Base-by-base conservation (phyloP, 2,329 filamentous ascomycete genomes). In the Penicillium verrucosum region DNA sequence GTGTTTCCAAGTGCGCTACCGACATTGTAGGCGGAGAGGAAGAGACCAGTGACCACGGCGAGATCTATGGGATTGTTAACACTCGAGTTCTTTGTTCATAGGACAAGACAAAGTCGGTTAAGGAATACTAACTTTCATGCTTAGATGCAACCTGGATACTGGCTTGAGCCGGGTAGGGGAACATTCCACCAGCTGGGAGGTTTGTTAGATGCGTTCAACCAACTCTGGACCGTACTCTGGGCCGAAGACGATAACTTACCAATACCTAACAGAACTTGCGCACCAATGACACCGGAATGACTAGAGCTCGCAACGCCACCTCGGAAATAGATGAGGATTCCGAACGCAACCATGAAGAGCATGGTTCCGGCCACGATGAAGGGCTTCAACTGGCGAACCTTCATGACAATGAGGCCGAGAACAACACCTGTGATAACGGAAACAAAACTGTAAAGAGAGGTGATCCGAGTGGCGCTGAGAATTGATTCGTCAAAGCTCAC, bases 331-430 rank as follows among this genome's bases (percentile, higher is more conserved):
- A 88, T 87, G 18, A 88, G 75, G 1, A 88, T 77, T 10, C 85
- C 85, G 60, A 87, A 88, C 0, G 85, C 84, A n/a, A 85, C 82
- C 65, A 85, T 76, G 74, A 85, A 88, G 2, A 88, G 75, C 9
- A 75, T 71, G 1, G 84, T 86, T 34, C 85, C 86, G 29, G 73
- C 72, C 38, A 88, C 70, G 65, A 88, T 86, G 69, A 88, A 85
- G n/a, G 77, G 68, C 66, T 88, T 88, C 66, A 87, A 79, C 25
- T 81, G 82, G 51, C 83, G 81, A 25, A 85, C 77, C 53, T 77
- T 78, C 73, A 78, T 81, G 38, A 88, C 80, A 32, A 87, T 69
- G 12, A 85, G 65, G 5, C 85, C 85, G 16, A 85, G 75, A 44
- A 83, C 64, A 43, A 80, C 76, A 29, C 85, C 85, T 1, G 80